Conservation (phyloP, 768 basidiomycete species). For the Xerocomus spinulosus region DNA sequence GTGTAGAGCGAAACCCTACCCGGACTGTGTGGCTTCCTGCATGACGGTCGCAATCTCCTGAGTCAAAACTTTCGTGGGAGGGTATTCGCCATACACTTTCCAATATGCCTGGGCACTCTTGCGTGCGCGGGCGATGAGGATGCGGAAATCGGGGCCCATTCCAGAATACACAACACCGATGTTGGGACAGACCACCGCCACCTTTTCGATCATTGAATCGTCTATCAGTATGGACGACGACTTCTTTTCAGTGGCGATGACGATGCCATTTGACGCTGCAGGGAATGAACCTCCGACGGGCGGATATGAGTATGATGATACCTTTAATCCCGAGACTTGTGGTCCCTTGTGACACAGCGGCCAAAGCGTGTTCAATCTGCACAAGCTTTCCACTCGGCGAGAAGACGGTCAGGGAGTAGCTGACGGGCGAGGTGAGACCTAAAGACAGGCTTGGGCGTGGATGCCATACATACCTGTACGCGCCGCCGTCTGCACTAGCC, state of each 20-base stretch:
- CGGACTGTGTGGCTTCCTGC: slow-evolving; percentile 98
- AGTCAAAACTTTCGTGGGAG: slow-evolving; percentile 91
- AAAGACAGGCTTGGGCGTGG: slow-evolving; percentile 15
- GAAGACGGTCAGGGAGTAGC: slow-evolving; percentile 99
- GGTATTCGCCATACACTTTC: slow-evolving; percentile 99
- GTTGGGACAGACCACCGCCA: slow-evolving; percentile 95
- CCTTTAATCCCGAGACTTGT: slow-evolving; percentile 99
- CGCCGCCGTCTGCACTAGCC: slow-evolving; percentile 80
- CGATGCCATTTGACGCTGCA: slow-evolving; percentile 96
- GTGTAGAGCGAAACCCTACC: slow-evolving; percentile 51
- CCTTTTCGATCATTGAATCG: slow-evolving; percentile 97
- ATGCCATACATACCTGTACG: slow-evolving; percentile 56
- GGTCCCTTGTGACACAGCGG: slow-evolving; percentile 91
- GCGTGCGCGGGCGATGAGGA: slow-evolving; percentile 88
- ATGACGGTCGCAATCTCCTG: slow-evolving; percentile 97
- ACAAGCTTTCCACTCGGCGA: slow-evolving; percentile 98
- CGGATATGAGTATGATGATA: slow-evolving; percentile 36
- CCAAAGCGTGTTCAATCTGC: slow-evolving; percentile 99
- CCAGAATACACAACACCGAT: slow-evolving; percentile 99
- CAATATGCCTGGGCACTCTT: slow-evolving; percentile 99
- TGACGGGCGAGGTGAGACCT: slow-evolving; percentile 33
- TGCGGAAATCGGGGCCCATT: slow-evolving; percentile 98
- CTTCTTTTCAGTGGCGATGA: slow-evolving; percentile 99
- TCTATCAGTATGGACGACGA: slow-evolving; percentile 96
- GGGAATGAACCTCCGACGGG: slow-evolving; percentile 13